phyloP scores from a whole-genome alignment of 2,329 filamentous ascomycete species.

The Exophiala dermatitidis region DNA sequence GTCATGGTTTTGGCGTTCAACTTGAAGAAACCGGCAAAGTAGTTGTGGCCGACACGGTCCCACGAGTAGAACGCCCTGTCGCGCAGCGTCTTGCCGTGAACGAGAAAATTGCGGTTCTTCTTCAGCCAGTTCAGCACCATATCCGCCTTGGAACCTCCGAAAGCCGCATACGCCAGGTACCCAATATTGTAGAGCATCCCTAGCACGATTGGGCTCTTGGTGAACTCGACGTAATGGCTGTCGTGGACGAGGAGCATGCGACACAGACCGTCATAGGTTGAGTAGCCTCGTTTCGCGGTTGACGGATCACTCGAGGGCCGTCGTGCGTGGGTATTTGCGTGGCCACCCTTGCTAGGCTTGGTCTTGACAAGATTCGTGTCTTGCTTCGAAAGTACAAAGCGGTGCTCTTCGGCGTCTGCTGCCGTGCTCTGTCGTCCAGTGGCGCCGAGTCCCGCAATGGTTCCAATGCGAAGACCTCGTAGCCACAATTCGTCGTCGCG shows the following conservation, averaged over 20 bases:
- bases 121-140: neutral
- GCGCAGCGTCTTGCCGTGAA: neutral
- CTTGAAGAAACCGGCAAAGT: neutral
- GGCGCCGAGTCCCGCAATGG: neutral
- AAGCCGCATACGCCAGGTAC: neutral
- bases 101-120: neutral
- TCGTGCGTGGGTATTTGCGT: neutral
- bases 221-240: neutral
- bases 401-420: neutral
- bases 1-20: neutral
- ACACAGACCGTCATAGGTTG: neutral
- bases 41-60: neutral
- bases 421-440: neutral
- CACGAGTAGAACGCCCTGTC: neutral
- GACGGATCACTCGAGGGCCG: neutral
- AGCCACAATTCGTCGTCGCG: neutral
- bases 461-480: neutral
- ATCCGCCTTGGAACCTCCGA: neutral
- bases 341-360: neutral
- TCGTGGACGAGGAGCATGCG: neutral
- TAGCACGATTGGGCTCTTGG: neutral
- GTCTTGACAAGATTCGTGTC: neutral
- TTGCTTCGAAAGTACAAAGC: neutral
- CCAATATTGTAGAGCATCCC: neutral
- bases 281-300: neutral